Conservation (phyloP, 176 grass and related monocot species). For the Bothriochloa decipiens region DNA sequence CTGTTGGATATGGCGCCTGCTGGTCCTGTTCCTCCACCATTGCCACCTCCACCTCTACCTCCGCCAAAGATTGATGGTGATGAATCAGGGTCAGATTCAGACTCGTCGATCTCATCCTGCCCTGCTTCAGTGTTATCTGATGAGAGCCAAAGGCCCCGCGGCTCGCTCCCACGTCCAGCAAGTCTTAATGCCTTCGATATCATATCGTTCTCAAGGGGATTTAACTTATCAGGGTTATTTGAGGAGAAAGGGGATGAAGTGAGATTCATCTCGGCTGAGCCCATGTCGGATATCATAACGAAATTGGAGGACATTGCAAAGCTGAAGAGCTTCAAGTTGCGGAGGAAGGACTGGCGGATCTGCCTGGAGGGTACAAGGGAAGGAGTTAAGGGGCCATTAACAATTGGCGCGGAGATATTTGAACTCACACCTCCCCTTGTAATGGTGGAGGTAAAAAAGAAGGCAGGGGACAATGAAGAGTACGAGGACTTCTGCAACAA, state of each 20-base stretch:
- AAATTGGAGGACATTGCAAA: constrained; percentile 98
- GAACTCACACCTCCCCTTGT: constrained; percentile 88
- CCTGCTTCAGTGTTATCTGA: constrained; percentile 65
- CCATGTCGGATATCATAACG: constrained; percentile 61
- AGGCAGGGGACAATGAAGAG: constrained; percentile 74
- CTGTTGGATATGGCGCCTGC: too few species aligned
- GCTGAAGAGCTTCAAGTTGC: constrained; percentile 63
- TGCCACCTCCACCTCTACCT: background rate
- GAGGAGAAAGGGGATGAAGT: constrained; percentile 80
- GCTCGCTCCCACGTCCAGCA: constrained; percentile 66
- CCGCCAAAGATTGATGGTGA: constrained; percentile 45
- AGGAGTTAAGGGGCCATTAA: constrained; percentile 89
- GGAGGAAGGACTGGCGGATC: constrained; percentile 86
- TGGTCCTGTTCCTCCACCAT: too few species aligned
- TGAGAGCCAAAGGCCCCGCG: constrained; percentile 44
- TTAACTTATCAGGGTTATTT: constrained; percentile 89
- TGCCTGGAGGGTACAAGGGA: constrained; percentile 93
- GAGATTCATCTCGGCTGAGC: constrained; percentile 74
- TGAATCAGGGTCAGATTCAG: constrained; percentile 86
- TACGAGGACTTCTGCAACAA: constrained; percentile 90
- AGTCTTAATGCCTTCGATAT: constrained; percentile 98
- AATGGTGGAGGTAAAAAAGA: constrained; percentile 98
- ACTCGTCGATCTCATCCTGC: constrained; percentile 78
- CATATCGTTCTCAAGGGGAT: constrained; percentile 93
- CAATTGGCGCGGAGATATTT: constrained; percentile 79